A percentile compares a stretch with the other conserved stretches of the same genome.
Conservation (phyloP, 108 stramenopile genomes). For the Mediolabrus comicus region DNA sequence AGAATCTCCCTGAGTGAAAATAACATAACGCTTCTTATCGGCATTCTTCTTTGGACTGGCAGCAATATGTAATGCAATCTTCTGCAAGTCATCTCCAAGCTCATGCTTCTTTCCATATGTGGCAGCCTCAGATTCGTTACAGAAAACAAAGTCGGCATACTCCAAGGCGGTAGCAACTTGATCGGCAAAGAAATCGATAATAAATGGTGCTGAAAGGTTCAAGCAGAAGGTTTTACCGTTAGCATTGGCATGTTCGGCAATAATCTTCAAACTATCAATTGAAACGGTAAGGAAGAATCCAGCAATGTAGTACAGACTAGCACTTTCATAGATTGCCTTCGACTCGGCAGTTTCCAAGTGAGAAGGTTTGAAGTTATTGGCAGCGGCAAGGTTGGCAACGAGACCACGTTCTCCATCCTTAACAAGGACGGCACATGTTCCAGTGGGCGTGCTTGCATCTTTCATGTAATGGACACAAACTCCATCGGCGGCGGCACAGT, state of each 20-base stretch:
- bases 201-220: slow-evolving; percentile 98
- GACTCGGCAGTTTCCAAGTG: slow-evolving; percentile 93
- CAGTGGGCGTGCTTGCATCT: slow-evolving; percentile 92
- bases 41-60: slow-evolving; percentile 88
- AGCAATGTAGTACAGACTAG: slow-evolving; percentile 92
- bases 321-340: slow-evolving; percentile 87
- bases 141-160: slow-evolving; percentile 97
- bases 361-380: slow-evolving; percentile 95
- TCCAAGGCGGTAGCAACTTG: slow-evolving; percentile 90
- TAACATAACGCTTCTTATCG: slow-evolving; percentile 83
- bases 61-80: slow-evolving; percentile 89
- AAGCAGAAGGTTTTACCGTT: slow-evolving; percentile 92
- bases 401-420: slow-evolving; percentile 93
- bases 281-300: slow-evolving; percentile 99
- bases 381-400: slow-evolving; percentile 96
- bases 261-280: slow-evolving; percentile 84
- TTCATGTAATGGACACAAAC: slow-evolving; percentile 96
- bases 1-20: slow-evolving; percentile 96
- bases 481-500: slow-evolving; percentile 92
- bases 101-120: slow-evolving; percentile 95
- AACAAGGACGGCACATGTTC: slow-evolving; percentile 98
- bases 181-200: slow-evolving; percentile 98
- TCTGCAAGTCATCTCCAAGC: slow-evolving; percentile 87
- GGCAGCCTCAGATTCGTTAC: slow-evolving; percentile 98
- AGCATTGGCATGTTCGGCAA: slow-evolving; percentile 91